Conservation (phyloP, 768 basidiomycete species). For the Pleurotus eryngii region DNA sequence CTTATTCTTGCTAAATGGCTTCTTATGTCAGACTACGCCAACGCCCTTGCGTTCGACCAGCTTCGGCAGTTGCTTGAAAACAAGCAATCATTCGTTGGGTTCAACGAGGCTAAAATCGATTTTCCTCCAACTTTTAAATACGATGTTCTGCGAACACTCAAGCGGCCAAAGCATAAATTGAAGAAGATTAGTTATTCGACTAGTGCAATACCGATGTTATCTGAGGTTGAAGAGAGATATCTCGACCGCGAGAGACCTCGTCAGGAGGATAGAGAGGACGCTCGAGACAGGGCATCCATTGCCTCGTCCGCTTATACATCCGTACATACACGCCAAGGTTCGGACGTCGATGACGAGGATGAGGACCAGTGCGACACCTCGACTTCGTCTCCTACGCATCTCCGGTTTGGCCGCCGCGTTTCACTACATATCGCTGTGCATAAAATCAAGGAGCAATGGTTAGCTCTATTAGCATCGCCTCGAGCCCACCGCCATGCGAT, state of each 20-base stretch:
- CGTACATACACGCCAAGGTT: slow-evolving; percentile 33
- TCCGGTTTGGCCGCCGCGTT: slow-evolving; percentile 30
- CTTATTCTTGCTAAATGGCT: neutral
- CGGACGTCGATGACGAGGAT: slow-evolving; percentile 39
- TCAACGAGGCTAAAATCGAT: slow-evolving; percentile 73
- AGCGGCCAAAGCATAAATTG: slow-evolving; percentile 36
- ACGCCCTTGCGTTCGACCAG: slow-evolving; percentile 91
- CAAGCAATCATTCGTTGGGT: slow-evolving; percentile 71
- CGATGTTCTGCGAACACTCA: slow-evolving; percentile 64
- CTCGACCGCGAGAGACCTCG: slow-evolving; percentile 7
- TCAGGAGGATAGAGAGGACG: slow-evolving; percentile 24
- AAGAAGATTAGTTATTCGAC: slow-evolving; percentile 34
- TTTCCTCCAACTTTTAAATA: slow-evolving; percentile 97
- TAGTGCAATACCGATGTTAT: slow-evolving; percentile 19
- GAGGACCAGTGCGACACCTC: slow-evolving; percentile 18
- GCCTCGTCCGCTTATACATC: slow-evolving; percentile 53
- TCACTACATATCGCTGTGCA: slow-evolving; percentile 40
- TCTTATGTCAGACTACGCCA: slow-evolving; percentile 59
- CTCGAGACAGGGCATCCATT: slow-evolving; percentile 41
- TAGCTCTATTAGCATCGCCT: slow-evolving; percentile 37
- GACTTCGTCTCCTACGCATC: slow-evolving; percentile 18
- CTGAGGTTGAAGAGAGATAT: slow-evolving; percentile 39
- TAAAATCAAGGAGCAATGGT: slow-evolving; percentile 56
- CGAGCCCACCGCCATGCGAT: neutral
- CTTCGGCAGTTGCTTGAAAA: slow-evolving; percentile 71